Conservation (phyloP, 2,329 filamentous ascomycete genomes). For the Ophiocordyceps australis region DNA sequence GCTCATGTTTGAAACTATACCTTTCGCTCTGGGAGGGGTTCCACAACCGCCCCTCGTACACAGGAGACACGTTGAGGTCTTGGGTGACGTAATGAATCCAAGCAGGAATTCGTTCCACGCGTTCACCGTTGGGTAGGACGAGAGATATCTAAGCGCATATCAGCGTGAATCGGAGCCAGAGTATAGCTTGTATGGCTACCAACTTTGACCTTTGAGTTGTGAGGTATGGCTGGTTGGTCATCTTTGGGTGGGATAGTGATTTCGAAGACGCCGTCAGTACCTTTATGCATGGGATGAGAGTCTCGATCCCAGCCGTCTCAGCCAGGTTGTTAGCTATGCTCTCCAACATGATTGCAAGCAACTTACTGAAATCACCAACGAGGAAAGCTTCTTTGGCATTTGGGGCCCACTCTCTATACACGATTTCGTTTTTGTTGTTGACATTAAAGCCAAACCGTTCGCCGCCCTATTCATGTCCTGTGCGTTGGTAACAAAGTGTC, state of each 20-base stretch:
- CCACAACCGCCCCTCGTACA: slow-evolving; percentile 94
- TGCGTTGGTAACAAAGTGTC: not conserved
- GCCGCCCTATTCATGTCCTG: slow-evolving; percentile 42
- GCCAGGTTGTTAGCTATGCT: too few species aligned
- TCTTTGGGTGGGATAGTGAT: slow-evolving; percentile 55
- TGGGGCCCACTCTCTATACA: slow-evolving; percentile 92
- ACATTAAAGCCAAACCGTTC: slow-evolving; percentile 80
- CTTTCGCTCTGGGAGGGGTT: slow-evolving; percentile 63
- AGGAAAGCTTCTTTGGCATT: slow-evolving; percentile 72
- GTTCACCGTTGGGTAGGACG: slow-evolving; percentile 58
- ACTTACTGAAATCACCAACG: slow-evolving; percentile 83
- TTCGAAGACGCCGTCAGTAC: slow-evolving; percentile 75
- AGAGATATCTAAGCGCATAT: slow-evolving; percentile 45
- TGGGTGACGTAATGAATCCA: slow-evolving; percentile 98
- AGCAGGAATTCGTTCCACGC: slow-evolving; percentile 74
- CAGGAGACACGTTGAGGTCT: slow-evolving; percentile 72
- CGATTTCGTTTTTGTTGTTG: slow-evolving; percentile 63
- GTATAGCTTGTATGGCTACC: slow-evolving; percentile 5
- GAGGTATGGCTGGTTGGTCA: slow-evolving; percentile 63
- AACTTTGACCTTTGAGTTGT: slow-evolving; percentile 95
- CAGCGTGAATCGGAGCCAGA: too few species aligned
- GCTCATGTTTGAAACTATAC: slow-evolving; percentile 70
- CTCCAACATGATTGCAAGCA: too few species aligned
- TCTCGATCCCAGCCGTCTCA: slow-evolving; percentile 72
- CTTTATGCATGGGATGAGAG: slow-evolving; percentile 74